Evolutionary conservation across 768 basidiomycete species (phyloP).

Genomic region (Termitomyces heimii): DNA sequence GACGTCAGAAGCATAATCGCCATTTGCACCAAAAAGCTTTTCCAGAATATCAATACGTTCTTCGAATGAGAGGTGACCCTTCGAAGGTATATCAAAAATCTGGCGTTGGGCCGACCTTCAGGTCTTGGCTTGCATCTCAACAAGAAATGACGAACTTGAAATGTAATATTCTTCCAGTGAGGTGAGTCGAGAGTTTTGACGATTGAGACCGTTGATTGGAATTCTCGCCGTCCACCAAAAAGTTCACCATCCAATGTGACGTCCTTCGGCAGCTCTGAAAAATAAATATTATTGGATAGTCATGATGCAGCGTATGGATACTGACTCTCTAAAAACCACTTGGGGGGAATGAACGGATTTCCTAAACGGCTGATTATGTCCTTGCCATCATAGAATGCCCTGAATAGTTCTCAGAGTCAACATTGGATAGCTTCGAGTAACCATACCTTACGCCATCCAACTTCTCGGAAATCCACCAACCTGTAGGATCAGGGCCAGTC

Average conservation of each 20-base stretch:
- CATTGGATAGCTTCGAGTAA: not conserved
- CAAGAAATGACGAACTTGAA: conserved; percentile 33
- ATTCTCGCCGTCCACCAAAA: conserved; percentile 50
- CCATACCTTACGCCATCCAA: conserved; percentile 55
- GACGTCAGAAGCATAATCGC: conserved; percentile 34
- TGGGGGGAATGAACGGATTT: conserved; percentile 51
- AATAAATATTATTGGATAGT: not conserved
- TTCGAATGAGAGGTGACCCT: conserved; percentile 41
- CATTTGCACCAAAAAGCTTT: conserved; percentile 40
- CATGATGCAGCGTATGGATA: conserved; percentile 1
- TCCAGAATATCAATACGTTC: conserved; percentile 39
- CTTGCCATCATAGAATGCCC: conserved; percentile 50
- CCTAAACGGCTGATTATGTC: conserved; percentile 50
- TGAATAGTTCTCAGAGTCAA: conserved; percentile 13
- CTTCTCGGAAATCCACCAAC: conserved; percentile 61
- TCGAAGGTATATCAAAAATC: conserved; percentile 56
- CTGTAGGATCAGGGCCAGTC: conserved; percentile 45
- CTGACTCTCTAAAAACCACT: conserved; percentile 53
- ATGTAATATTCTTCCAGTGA: conserved; percentile 49
- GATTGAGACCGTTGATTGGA: conserved; percentile 53
- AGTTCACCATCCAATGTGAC: conserved; percentile 56
- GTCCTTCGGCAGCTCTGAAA: conserved; percentile 45
- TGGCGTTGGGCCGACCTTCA: conserved; percentile 14
- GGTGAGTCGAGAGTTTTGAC: conserved; percentile 54
- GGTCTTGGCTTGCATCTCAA: not conserved